Evolutionary conservation across 148 eudicot genomes (phyloP).

Genomic region (Rhododendron williamsianum): DNA sequence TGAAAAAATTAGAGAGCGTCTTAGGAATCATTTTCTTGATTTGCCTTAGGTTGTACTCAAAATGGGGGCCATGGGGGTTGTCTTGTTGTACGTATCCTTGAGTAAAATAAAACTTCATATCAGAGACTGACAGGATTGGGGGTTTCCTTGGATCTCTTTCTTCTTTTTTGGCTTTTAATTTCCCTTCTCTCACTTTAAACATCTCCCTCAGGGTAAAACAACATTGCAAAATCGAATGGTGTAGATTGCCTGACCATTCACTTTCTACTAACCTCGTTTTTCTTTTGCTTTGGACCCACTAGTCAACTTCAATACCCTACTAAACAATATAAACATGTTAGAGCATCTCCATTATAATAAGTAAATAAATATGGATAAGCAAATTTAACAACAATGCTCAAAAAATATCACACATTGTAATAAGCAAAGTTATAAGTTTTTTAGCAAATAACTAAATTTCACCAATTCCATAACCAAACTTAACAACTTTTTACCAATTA

Average conservation of each 20-base stretch:
- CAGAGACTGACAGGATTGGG: not conserved
- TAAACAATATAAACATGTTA: too few species aligned
- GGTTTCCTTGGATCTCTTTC: slow-evolving; percentile 8
- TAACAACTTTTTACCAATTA: too few species aligned
- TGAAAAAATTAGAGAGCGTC: not conserved
- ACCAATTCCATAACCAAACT: too few species aligned
- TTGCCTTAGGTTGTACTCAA: slow-evolving; percentile 14
- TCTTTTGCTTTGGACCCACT: slow-evolving; percentile 3
- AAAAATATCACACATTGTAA: too few species aligned
- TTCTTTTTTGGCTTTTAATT: not conserved
- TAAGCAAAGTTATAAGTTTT: too few species aligned
- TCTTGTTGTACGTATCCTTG: not conserved
- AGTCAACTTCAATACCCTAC: not conserved
- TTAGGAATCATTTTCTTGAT: not conserved
- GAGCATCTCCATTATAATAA: too few species aligned
- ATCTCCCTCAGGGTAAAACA: not conserved
- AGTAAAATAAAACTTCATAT: not conserved
- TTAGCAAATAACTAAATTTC: too few species aligned
- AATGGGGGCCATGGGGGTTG: not conserved
- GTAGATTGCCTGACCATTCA: not conserved
- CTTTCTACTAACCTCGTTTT: not conserved
- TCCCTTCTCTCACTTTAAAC: not conserved
- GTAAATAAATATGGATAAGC: too few species aligned
- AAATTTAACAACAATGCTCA: too few species aligned
- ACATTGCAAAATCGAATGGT: not conserved